Conservation (phyloP, 139 green algal species). For the Zygnema circumcarinatum region DNA sequence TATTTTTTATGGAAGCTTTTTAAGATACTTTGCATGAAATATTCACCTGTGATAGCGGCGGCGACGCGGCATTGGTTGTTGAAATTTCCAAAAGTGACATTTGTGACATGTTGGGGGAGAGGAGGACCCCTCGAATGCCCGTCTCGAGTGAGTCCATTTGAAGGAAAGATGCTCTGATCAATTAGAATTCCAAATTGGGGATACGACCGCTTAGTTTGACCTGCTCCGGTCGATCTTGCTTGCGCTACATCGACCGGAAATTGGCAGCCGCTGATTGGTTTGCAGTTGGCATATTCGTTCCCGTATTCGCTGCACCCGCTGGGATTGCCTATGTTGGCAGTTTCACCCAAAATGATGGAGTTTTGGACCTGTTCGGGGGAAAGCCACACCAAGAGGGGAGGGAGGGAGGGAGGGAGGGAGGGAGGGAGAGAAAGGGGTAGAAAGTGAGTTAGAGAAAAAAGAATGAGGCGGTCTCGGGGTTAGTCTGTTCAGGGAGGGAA, state of each 20-base stretch:
- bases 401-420: neutral
- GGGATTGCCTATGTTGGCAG: slow-evolving; percentile 32
- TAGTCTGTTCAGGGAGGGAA: too few relatives aligned
- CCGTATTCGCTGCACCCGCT: slow-evolving; percentile 1
- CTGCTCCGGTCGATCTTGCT: slow-evolving; percentile 10
- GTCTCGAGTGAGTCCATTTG: neutral
- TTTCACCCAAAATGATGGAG: slow-evolving; percentile 30
- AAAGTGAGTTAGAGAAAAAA: too few relatives aligned
- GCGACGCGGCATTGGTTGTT: slow-evolving; percentile 13
- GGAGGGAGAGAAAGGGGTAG: neutral
- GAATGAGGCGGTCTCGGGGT: too few relatives aligned
- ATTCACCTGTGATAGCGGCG: slow-evolving; percentile 18
- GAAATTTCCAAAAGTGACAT: slow-evolving; percentile 28
- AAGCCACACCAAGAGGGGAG: too few relatives aligned
- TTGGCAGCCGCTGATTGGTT: neutral
- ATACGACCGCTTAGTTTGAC: neutral
- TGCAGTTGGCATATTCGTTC: slow-evolving; percentile 34
- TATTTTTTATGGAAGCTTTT: neutral
- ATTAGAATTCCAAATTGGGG: slow-evolving; percentile 35
- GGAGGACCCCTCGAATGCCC: neutral
- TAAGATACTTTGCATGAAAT: neutral
- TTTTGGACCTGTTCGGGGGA: slow-evolving; percentile 11
- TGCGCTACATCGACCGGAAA: neutral
- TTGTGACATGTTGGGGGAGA: slow-evolving; percentile 15
- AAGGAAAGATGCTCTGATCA: slow-evolving; percentile 23